These are phyloP conservation scores for Asterionellopsis glacialis DNA, from an alignment of 108 stramenopile species.

Conservation along the genomic window DNA sequence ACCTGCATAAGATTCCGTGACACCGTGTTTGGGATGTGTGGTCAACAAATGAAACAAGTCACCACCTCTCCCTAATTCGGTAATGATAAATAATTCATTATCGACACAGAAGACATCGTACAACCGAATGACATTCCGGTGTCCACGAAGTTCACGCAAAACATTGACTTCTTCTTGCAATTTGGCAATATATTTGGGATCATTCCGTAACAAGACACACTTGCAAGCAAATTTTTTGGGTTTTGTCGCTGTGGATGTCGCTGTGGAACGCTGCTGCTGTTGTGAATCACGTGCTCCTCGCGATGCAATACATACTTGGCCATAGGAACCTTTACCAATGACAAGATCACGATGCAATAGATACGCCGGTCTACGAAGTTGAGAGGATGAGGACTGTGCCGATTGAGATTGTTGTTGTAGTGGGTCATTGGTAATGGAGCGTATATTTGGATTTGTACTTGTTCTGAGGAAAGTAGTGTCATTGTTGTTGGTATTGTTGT, in stretches of 20 bases:
- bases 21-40: conserved; percentile 91
- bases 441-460: too few relatives aligned
- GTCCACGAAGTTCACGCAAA: conserved; percentile 76
- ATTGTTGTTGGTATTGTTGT: too few relatives aligned
- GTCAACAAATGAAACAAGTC: conserved; percentile 89
- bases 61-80: conserved; percentile 85
- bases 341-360: conserved; percentile 85
- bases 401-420: too few relatives aligned
- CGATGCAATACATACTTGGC: conserved; percentile 89
- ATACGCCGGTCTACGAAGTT: conserved; percentile 70
- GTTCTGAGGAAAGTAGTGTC: too few relatives aligned
- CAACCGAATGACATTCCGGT: conserved; percentile 71
- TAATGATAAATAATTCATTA: conserved; percentile 81
- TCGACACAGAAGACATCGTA: conserved; percentile 80
- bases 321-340: conserved; percentile 88
- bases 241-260: conserved; percentile 32
- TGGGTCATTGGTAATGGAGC: too few relatives aligned
- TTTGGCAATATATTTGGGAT: conserved; percentile 91
- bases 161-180: conserved; percentile 92
- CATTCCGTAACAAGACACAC: conserved; percentile 84
- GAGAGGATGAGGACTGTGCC: too few relatives aligned
- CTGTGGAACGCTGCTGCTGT: conserved; percentile 20
- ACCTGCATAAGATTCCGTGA: conserved; percentile 82
- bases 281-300: conserved; percentile 81
- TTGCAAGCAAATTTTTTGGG: conserved; percentile 91